These are phyloP conservation scores for Spathaspora girioi DNA, from an alignment of 805 yeast genomes.

Conservation along the genomic window DNA sequence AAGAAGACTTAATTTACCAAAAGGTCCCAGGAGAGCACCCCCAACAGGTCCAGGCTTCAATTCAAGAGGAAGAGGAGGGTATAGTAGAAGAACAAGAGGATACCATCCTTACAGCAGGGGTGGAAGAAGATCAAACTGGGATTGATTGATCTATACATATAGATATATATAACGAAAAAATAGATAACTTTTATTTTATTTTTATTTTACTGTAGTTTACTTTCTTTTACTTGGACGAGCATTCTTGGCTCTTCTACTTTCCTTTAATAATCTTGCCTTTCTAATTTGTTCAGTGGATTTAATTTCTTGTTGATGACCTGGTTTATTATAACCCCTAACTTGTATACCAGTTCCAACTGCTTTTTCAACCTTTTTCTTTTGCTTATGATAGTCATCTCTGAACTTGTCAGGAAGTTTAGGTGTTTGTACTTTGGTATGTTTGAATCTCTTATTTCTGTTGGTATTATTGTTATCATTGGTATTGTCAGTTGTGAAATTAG, in stretches of 20 bases:
- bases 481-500: slow-evolving; percentile 56
- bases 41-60: slow-evolving; percentile 36
- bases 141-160: slow-evolving; percentile 4
- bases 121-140: slow-evolving; percentile 17
- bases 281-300: slow-evolving; percentile 72
- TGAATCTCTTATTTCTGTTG: slow-evolving; percentile 45
- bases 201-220: not conserved
- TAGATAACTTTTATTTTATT: slow-evolving; percentile 1
- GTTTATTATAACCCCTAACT: slow-evolving; percentile 63
- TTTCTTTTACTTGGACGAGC: slow-evolving; percentile 59
- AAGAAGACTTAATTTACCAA: slow-evolving; percentile 41
- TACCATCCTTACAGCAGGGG: slow-evolving; percentile 46
- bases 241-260: slow-evolving; percentile 77
- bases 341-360: slow-evolving; percentile 73
- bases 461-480: slow-evolving; percentile 25
- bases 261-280: slow-evolving; percentile 65
- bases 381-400: slow-evolving; percentile 81
- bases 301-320: slow-evolving; percentile 54
- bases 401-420: slow-evolving; percentile 89
- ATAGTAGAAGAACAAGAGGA: slow-evolving; percentile 29
- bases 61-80: slow-evolving; percentile 30
- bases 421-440: slow-evolving; percentile 70
- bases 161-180: not conserved
- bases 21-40: slow-evolving; percentile 47
- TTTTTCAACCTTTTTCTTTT: slow-evolving; percentile 74